Base-by-base conservation (phyloP, 2,329 filamentous ascomycete species). In the Phaeophleospora eucalypticola region DNA sequence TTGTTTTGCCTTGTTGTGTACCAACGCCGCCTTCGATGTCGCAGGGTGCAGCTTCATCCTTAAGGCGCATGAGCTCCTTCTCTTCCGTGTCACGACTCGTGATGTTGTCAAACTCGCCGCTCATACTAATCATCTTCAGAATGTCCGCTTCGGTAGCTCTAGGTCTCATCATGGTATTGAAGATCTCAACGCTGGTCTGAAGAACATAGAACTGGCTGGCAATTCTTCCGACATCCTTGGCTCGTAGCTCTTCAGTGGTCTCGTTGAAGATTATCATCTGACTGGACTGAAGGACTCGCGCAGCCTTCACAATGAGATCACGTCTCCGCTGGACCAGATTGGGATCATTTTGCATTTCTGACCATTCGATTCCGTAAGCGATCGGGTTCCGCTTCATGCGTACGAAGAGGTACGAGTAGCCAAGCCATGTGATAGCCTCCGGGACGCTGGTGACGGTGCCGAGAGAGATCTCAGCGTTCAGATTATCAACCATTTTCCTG, bases 201-300 rank as follows among this genome's bases (percentile, higher is more conserved):
- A 94, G 76, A 40, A 98, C 91, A 63, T 98, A 98, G 64, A 86
- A 98, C 66, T 98, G 91, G 66, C 91, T 97, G 14, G 93, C 93
- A 65, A 98, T 98, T 14, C 93, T 84, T 2, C 93, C 93, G 41
- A 97, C 86, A 60, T 98, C 91, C 66, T 98, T 98, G 50, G 89
- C 87, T 49, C 89, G 83, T 7, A 98, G 79, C 60, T 96, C 91
- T 58, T 96, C 91, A 0, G 91, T 98, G 15, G 77, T 81, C 63
- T 97, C 93, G 57, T 98, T 96, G 74, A 91, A 98, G 46, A 98
- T 93, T 61, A 98, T 93, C 94, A 98, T 98, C 69, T 98, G 93
- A 58, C 88, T 95, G 62, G 90, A 80, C 63, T 96, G 90, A 36
- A 98, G 72, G 4, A 88, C 87, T 36, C 84, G 79, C 0, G 93